phyloP scores from a whole-genome alignment of 169 alveolate genomes.

The Plasmodium berghei region DNA sequence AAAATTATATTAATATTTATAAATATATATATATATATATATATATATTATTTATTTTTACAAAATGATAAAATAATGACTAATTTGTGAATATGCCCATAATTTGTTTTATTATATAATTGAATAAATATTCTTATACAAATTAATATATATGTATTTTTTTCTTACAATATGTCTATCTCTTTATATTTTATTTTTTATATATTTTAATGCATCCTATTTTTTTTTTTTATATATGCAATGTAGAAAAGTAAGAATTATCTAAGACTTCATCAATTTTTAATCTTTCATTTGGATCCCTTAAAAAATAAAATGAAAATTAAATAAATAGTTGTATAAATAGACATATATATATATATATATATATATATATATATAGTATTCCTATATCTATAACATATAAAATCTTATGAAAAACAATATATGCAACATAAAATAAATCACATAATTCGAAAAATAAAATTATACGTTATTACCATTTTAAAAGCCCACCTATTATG shows the following conservation, averaged over 20 bases:
- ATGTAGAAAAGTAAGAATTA: slow-evolving; percentile 62
- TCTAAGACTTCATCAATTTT: slow-evolving; percentile 64
- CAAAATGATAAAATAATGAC: slow-evolving; percentile 7
- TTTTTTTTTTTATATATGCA: slow-evolving; percentile 7
- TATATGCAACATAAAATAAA: neutral
- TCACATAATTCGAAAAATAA: neutral
- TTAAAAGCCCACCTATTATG: slow-evolving; percentile 66
- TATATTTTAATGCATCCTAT: neutral
- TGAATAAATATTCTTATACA: slow-evolving; percentile 1
- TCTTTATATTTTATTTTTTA: slow-evolving; percentile 4
- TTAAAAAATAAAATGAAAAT: slow-evolving; percentile 13
- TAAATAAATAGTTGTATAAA: neutral
- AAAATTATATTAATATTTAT: neutral
- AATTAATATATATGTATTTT: neutral
- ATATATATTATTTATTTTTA: neutral
- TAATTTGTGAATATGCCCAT: slow-evolving; percentile 43
- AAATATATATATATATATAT: too few species aligned
- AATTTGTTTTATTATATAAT: slow-evolving; percentile 5
- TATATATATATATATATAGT: too few species aligned
- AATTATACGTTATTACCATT: slow-evolving; percentile 25
- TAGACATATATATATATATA: neutral
- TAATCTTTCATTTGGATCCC: slow-evolving; percentile 75
- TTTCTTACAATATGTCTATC: neutral
- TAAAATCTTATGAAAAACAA: neutral
- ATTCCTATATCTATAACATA: neutral